phyloP scores from a whole-genome alignment of 2,329 filamentous ascomycete genomes.

The Trichoderma cornu-damae region DNA sequence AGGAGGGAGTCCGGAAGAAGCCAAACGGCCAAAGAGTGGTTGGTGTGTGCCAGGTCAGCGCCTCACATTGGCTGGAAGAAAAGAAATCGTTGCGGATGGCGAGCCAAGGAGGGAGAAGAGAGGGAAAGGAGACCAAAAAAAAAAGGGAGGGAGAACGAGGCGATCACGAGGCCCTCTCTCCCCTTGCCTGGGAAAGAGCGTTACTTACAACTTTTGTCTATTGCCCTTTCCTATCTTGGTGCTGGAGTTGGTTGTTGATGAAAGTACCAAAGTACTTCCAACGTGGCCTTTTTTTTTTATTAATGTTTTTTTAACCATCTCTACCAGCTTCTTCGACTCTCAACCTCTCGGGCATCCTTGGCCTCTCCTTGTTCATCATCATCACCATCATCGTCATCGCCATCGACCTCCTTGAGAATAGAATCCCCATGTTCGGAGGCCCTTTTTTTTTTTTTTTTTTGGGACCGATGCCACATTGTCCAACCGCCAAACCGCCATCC shows the following conservation, averaged over 20 bases:
- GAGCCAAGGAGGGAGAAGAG: background rate
- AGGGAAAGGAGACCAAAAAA: background rate
- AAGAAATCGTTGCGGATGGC: slow-evolving; percentile 2
- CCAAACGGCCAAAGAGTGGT: slow-evolving; percentile 4
- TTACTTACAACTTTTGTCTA: background rate
- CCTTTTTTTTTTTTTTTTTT: too few relatives aligned
- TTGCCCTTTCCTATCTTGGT: background rate
- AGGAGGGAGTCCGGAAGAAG: slow-evolving; percentile 1
- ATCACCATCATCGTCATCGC: background rate
- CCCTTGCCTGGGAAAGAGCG: background rate
- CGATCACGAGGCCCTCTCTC: slow-evolving; percentile 16
- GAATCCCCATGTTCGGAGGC: background rate
- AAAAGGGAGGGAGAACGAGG: background rate
- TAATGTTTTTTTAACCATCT: too few relatives aligned
- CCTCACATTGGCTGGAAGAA: background rate
- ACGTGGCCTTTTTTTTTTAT: too few relatives aligned
- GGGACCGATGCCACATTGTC: background rate
- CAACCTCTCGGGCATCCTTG: too few relatives aligned
- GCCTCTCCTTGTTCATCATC: background rate
- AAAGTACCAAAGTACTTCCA: too few relatives aligned
- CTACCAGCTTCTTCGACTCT: too few relatives aligned
- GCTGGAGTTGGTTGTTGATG: too few relatives aligned
- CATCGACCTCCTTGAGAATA: background rate
- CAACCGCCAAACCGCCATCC: background rate
- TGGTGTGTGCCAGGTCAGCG: slow-evolving; percentile 11